Base-by-base conservation (phyloP, 768 basidiomycete genomes). In the Rubroboletus pulcherrimus region DNA sequence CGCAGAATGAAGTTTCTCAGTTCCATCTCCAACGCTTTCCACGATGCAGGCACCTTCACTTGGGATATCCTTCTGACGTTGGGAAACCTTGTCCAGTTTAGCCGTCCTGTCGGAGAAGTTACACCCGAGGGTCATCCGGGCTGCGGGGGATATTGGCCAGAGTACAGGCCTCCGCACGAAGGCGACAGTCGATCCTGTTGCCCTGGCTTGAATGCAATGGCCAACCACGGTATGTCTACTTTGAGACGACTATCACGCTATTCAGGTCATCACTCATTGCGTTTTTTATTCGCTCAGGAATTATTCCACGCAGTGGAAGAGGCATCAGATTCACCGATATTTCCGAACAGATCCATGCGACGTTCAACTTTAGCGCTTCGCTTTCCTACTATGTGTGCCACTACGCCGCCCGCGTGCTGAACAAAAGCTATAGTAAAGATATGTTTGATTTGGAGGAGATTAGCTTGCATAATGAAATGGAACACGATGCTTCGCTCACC, bases 161-260 rank as follows among this genome's bases (percentile, higher is more conserved):
- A 84, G 63, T 91, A 77, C 60, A 71, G 77, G 4, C 69, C 84
- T 1, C 81, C 87, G 11, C 71, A 70, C 56, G 76, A 82, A 10
- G 81, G 80, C 3, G 87, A 90, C 59, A 88, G 87, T 63, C 75
- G 90, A 14, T 80, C 79, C 59, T 81, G 82, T 2, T 91, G 89
- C 61, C 89, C 87, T 3, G 86, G 80, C 11, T 70, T 91, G 60
- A 91, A 92, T 59, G 84, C 87, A 0, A 74, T 92, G 80, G 87
- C 89, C 7, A 91, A 91, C 64, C 89, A 91, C 60, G 89, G 89
- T 89, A 39, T 26, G 70, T 54, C 38, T 29, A 78, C 54, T 80
- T 73, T 65, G 75, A 76, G 3, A 82, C 85, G 24, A 48, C 35
- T 34, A 15, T 37, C 8, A 15, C 7, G 17, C 11, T n/a, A 42